Percentiles rank a stretch among this genome's conserved stretches.
These are phyloP conservation scores for Xerocomellus chrysenteron DNA, from an alignment of 768 basidiomycete genomes.

Conservation along the genomic window DNA sequence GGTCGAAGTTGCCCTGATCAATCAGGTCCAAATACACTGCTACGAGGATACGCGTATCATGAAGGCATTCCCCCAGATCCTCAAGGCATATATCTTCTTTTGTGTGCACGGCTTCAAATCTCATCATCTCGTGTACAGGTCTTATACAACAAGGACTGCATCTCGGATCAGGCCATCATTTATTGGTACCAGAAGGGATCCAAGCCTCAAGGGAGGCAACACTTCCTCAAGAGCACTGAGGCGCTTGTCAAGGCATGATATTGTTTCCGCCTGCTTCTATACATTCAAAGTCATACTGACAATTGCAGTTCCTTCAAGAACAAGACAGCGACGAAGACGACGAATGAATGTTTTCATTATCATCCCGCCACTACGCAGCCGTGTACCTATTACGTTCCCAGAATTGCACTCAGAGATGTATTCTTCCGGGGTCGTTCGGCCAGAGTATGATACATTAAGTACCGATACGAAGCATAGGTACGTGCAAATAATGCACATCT, in stretches of 20 bases:
- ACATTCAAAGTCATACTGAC: slow-evolving; percentile 41
- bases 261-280: not conserved
- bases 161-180: slow-evolving; percentile 94
- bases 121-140: slow-evolving; percentile 50
- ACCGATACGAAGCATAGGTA: not conserved
- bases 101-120: not conserved
- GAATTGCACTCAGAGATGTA: slow-evolving; percentile 16
- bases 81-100: slow-evolving; percentile 59
- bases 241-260: slow-evolving; percentile 77
- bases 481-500: not conserved
- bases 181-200: slow-evolving; percentile 99
- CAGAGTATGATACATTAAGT: not conserved
- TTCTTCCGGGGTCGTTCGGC: not conserved
- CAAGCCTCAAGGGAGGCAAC: slow-evolving; percentile 91
- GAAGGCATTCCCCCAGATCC: slow-evolving; percentile 91
- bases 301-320: slow-evolving; percentile 79
- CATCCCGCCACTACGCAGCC: slow-evolving; percentile 1
- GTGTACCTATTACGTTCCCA: slow-evolving; percentile 18
- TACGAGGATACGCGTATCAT: slow-evolving; percentile 96
- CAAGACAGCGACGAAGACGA: slow-evolving; percentile 71
- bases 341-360: slow-evolving; percentile 14
- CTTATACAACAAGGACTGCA: slow-evolving; percentile 93
- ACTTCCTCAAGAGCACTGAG: slow-evolving; percentile 88
- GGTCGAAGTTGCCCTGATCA: slow-evolving; percentile 92
- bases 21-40: slow-evolving; percentile 92